These are phyloP conservation scores for Coix lacrymajobi DNA, from an alignment of 176 grass and related monocot species.

Conservation along the genomic window DNA sequence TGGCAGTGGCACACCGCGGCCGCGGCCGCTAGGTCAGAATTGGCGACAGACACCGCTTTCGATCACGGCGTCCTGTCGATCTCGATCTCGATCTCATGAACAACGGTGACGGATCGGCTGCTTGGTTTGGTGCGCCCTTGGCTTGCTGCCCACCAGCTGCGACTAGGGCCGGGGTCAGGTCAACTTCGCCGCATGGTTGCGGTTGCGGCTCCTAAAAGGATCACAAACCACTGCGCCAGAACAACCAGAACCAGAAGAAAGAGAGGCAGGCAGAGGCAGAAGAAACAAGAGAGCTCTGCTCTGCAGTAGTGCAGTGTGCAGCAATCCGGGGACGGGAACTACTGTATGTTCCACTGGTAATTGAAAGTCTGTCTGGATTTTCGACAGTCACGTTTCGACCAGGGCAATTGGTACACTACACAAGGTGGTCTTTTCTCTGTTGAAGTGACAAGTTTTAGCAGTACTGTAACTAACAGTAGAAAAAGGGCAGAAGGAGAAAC, in stretches of 20 bases:
- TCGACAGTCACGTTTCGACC: not conserved
- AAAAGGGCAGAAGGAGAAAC: not conserved
- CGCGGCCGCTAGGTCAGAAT: slow-evolving; percentile 8
- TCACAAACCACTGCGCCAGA: not conserved
- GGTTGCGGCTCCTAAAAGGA: not conserved
- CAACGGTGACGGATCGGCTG: not conserved
- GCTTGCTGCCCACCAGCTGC: not conserved
- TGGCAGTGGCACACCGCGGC: not conserved
- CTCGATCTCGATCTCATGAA: not conserved
- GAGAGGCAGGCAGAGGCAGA: not conserved
- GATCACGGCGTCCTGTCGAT: not conserved
- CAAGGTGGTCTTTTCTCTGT: not conserved
- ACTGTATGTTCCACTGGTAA: not conserved
- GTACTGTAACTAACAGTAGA: not conserved
- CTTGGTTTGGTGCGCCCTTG: not conserved
- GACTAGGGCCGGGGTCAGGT: not conserved
- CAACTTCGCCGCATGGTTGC: not conserved
- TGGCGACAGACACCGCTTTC: not conserved
- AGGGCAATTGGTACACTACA: not conserved
- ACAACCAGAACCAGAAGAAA: not conserved
- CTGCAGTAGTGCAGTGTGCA: not conserved
- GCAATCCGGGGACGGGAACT: not conserved
- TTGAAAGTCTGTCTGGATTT: not conserved
- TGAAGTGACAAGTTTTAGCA: not conserved
- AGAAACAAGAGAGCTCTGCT: not conserved